A percentile compares a stretch with the other conserved stretches of the same genome.
These are phyloP conservation scores for Penicillium simplicissimum DNA, from an alignment of 495 filamentous ascomycete species.

Conservation along the genomic window DNA sequence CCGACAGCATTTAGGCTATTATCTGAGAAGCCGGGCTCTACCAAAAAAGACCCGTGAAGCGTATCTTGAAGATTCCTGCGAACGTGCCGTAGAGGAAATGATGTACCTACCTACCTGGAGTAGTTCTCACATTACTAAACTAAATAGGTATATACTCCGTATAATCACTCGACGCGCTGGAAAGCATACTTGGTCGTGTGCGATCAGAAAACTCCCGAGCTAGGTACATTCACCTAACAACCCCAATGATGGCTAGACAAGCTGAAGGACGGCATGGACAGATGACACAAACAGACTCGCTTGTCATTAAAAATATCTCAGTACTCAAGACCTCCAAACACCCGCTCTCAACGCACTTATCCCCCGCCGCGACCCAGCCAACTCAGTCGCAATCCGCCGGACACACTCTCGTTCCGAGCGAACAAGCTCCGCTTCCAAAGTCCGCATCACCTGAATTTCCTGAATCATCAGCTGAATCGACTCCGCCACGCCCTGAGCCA, in stretches of 20 bases:
- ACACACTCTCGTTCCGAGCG: constrained; percentile 40
- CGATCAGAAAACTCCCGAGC: no score
- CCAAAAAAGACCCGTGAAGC: no score
- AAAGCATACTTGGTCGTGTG: no score
- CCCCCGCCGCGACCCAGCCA: constrained; percentile 21
- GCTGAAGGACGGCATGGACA: background rate
- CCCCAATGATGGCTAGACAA: background rate
- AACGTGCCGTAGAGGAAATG: no score
- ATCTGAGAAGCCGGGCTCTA: no score
- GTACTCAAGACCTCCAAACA: constrained; percentile 26
- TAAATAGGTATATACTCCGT: no score
- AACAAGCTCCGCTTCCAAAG: constrained; percentile 44
- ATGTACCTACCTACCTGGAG: no score
- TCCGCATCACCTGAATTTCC: constrained; percentile 44
- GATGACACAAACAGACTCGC: background rate
- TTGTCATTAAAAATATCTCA: background rate
- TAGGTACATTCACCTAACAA: no score
- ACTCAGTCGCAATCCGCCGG: constrained; percentile 33
- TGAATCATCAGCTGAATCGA: constrained; percentile 43
- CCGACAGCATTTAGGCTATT: no score
- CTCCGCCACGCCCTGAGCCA: constrained; percentile 32
- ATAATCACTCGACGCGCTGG: no score
- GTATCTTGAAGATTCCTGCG: no score
- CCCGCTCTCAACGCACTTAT: constrained; percentile 14
- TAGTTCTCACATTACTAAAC: no score